Evolutionary conservation across 768 basidiomycete genomes (phyloP), one percentile per base, ranked within the genome.

Genomic region (Termitomyces sp.): DNA sequence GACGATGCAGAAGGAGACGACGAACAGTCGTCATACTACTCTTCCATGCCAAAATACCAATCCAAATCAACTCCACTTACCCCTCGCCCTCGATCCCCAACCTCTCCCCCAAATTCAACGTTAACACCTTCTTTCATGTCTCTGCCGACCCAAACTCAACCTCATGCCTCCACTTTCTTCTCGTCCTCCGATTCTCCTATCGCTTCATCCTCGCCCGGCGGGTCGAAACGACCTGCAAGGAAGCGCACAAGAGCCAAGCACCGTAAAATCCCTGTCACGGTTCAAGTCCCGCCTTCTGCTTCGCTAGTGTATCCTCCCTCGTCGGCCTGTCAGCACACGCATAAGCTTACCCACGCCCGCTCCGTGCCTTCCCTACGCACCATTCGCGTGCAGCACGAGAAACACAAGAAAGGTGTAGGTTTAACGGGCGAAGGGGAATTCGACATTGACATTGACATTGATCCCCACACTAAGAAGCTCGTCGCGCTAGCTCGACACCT

Each of bases 121-220:
- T 14, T 22, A 44, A 11, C 51, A 5, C 41, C 47, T 12, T 51
- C 58, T 37, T 26, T 53, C 19, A 10, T 35, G 8, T 66, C 63
- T 44, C 71, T 80, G 15, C 35, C 35, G 5, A 17, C 11, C 34
- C 74, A 71, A 47, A 64, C 74, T 41, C 32, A 26, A 11, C 12
- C 17, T 26, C 22, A 38, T 3, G 21, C 32, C 30, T 24, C 12
- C 37, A 44, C 49, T 10, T 15, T 37, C 11, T 32, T 55, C 30
- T 55, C 54, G n/a, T 55, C 54, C 24, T 55, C 54, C 14, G 54
- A 55, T 19, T 55, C 54, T 1, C 54, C 54, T 14, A 0, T 50
- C 2, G 43, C 54, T 14, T 48, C 47, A 17, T 42, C 19, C 21
- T 15, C 15, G 12, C 12, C 51, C 15, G 26, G 37, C 28, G 49